phyloP scores from a whole-genome alignment of 2,329 filamentous ascomycete species.

The Fusarium pseudonygamai region DNA sequence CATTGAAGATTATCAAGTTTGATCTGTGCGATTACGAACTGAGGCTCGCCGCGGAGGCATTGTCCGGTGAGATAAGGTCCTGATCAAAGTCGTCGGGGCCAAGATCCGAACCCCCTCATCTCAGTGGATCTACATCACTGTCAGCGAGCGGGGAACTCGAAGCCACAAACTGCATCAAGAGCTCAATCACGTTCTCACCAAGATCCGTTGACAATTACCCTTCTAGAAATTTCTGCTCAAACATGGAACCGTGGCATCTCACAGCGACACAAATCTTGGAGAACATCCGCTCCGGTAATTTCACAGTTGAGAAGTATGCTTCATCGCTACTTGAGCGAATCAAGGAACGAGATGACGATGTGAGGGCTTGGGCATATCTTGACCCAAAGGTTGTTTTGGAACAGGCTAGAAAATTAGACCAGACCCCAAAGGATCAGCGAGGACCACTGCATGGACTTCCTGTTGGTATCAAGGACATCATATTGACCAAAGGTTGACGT shows the following conservation, averaged over 20 bases:
- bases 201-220: accelerated
- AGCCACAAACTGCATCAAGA: neutral
- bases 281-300: constrained; percentile 49
- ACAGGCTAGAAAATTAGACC: constrained; percentile 60
- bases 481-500: constrained; percentile 62
- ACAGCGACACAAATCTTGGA: constrained; percentile 55
- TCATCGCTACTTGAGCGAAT: constrained; percentile 58
- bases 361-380: constrained; percentile 63
- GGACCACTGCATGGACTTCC: constrained; percentile 67
- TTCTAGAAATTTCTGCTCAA: accelerated
- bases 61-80: neutral
- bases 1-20: neutral
- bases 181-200: no score
- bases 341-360: constrained; percentile 51
- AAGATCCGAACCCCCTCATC: constrained; percentile 8
- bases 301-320: constrained; percentile 63
- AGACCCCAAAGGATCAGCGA: constrained; percentile 55
- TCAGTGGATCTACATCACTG: neutral
- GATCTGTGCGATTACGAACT: accelerated
- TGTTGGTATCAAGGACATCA: constrained; percentile 68
- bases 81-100: neutral
- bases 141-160: constrained; percentile 9
- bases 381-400: constrained; percentile 55
- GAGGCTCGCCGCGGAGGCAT: no score
- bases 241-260: constrained; percentile 15